A percentile compares a stretch with the other conserved stretches of the same genome.
These are phyloP conservation scores for Suhomyces terraborum DNA, from an alignment of 1,139 yeast species.

Conservation along the genomic window DNA sequence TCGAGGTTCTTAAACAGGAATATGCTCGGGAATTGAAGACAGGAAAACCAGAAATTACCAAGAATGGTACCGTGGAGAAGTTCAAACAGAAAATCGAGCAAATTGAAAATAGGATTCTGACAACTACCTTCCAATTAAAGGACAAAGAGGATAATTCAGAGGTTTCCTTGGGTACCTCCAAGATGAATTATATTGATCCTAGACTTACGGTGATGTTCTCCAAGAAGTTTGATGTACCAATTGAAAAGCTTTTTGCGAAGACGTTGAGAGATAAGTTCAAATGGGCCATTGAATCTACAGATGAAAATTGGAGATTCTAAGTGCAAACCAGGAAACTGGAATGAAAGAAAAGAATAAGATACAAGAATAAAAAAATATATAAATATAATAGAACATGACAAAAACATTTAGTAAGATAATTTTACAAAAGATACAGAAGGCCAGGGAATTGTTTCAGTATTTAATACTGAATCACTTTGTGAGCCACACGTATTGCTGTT, in stretches of 20 bases:
- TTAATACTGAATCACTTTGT: too few species aligned
- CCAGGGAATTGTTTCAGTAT: too few species aligned
- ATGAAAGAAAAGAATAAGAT: neutral
- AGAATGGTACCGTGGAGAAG: conserved; percentile 64
- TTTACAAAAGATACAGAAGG: too few species aligned
- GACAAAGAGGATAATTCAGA: conserved; percentile 94
- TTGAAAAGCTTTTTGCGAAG: conserved; percentile 88
- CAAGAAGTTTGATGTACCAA: conserved; percentile 83
- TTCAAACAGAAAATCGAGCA: conserved; percentile 71
- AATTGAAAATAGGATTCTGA: conserved; percentile 68
- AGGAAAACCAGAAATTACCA: conserved; percentile 60
- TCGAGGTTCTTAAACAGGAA: conserved; percentile 56
- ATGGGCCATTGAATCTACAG: conserved; percentile 95
- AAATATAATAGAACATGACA: neutral
- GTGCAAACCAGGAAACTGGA: neutral
- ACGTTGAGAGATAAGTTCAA: conserved; percentile 88
- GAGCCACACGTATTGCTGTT: too few species aligned
- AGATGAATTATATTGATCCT: conserved; percentile 94
- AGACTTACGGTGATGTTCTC: conserved; percentile 88
- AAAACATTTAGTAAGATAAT: too few species aligned
- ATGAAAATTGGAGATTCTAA: conserved; percentile 82
- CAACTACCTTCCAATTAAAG: conserved; percentile 71
- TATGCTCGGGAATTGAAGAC: conserved; percentile 62
- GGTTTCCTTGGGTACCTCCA: conserved; percentile 90
- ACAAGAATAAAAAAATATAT: neutral